phyloP scores from a whole-genome alignment of 805 yeast species.

The Zygotorulaspora florentina region DNA sequence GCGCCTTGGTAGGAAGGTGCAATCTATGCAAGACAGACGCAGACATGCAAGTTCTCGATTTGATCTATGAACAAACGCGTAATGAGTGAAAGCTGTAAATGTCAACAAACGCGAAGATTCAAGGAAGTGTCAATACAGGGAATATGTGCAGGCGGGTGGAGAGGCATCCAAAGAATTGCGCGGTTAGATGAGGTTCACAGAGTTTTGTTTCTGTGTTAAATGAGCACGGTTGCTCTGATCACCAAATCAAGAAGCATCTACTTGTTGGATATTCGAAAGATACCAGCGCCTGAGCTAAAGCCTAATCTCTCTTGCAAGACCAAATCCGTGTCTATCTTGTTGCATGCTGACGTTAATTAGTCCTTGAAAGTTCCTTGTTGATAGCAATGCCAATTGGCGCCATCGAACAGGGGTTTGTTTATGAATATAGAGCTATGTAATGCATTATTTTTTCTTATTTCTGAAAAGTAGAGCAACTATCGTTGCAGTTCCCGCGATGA shows the following conservation, averaged over 20 bases:
- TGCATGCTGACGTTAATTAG: too few relatives aligned
- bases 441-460: constrained; percentile 17
- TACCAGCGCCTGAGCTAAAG: too few relatives aligned
- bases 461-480: constrained; percentile 28
- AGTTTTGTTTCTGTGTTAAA: too few relatives aligned
- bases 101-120: constrained; percentile 1
- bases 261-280: too few relatives aligned
- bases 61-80: not conserved
- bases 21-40: not conserved
- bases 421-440: constrained; percentile 1
- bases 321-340: too few relatives aligned
- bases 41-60: not conserved
- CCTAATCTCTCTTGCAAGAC: too few relatives aligned
- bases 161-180: too few relatives aligned
- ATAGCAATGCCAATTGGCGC: not conserved
- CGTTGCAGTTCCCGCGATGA: constrained; percentile 79
- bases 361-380: too few relatives aligned
- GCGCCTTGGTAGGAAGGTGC: not conserved
- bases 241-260: too few relatives aligned
- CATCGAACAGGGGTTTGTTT: not conserved
- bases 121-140: not conserved
- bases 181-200: too few relatives aligned
- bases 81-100: not conserved
- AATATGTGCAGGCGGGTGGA: not conserved
- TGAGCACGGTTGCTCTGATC: too few relatives aligned